Conservation (phyloP, 495 filamentous ascomycete genomes). For the Friedmanniomyces endolithicus region DNA sequence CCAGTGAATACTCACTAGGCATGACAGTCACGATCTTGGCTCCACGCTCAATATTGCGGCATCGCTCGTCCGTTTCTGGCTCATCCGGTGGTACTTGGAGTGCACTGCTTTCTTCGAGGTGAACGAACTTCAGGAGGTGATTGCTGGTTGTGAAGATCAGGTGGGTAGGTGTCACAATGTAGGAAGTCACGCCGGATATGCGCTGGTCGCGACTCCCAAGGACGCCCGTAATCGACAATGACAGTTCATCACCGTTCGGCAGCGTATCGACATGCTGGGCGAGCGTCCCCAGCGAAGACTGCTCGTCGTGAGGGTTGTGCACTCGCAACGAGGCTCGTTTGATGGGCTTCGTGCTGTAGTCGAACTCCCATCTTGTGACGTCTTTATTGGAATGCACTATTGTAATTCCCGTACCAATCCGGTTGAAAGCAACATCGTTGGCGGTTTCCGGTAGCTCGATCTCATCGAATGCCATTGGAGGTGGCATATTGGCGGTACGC, state of each 20-base stretch:
- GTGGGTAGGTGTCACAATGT: constrained; percentile 67
- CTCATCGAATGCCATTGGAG: constrained; percentile 81
- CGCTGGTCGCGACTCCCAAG: constrained; percentile 38
- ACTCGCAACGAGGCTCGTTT: not conserved
- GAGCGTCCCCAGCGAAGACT: not conserved
- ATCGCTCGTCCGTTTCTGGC: constrained; percentile 82
- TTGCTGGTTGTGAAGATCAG: constrained; percentile 83
- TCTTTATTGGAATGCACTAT: constrained; percentile 48
- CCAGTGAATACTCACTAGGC: constrained; percentile 67
- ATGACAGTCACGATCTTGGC: constrained; percentile 78
- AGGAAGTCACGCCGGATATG: constrained; percentile 58
- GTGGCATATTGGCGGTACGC: constrained; percentile 70
- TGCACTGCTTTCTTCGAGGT: constrained; percentile 51
- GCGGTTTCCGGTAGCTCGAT: constrained; percentile 48
- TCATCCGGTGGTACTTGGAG: constrained; percentile 78
- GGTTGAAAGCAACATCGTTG: constrained; percentile 63
- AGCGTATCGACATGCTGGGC: not conserved
- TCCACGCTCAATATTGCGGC: constrained; percentile 83
- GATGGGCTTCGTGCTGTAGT: constrained; percentile 19
- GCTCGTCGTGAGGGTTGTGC: not conserved
- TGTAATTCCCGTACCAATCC: constrained; percentile 53
- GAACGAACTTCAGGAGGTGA: constrained; percentile 86
- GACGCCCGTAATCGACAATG: constrained; percentile 41
- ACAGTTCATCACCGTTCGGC: not conserved
- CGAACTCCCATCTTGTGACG: constrained; percentile 55